Evolutionary conservation across 768 basidiomycete genomes (phyloP).

Genomic region (Auricularia sp.): DNA sequence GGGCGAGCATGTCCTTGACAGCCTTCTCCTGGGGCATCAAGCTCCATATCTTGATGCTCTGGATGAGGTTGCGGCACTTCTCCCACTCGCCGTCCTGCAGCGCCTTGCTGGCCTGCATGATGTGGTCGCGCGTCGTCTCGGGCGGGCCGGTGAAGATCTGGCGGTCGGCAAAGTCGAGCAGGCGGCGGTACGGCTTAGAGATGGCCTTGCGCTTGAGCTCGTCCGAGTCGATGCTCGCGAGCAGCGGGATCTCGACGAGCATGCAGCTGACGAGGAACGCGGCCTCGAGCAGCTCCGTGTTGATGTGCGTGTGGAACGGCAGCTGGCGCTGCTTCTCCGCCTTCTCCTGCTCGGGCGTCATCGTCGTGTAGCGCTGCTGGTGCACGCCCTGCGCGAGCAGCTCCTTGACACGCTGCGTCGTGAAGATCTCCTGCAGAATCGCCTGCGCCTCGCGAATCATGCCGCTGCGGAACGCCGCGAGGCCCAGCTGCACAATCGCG

Average conservation of each 20-base stretch:
- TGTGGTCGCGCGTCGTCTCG: constrained; percentile 97
- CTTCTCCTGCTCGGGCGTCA: constrained; percentile 93
- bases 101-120: constrained; percentile 98
- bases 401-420: constrained; percentile 94
- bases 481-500: constrained; percentile 90
- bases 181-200: constrained; percentile 91
- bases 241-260: constrained; percentile 91
- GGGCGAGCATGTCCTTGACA: constrained; percentile 92
- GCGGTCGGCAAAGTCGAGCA: constrained; percentile 92
- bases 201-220: constrained; percentile 87
- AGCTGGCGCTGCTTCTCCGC: constrained; percentile 91
- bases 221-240: constrained; percentile 91
- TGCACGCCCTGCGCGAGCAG: constrained; percentile 92
- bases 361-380: constrained; percentile 67
- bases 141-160: constrained; percentile 97
- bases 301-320: constrained; percentile 99
- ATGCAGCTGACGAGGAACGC: constrained; percentile 98
- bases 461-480: constrained; percentile 93
- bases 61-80: constrained; percentile 83
- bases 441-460: constrained; percentile 89
- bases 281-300: constrained; percentile 93
- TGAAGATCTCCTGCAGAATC: constrained; percentile 90
- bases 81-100: constrained; percentile 97
- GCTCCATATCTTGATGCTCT: constrained; percentile 96
- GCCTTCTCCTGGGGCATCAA: constrained; percentile 80